Percentiles rank a stretch among this genome's conserved stretches.
These are phyloP conservation scores for Irpex rosettiformis DNA, from an alignment of 1,284 basidiomycete genomes.

Conservation along the genomic window DNA sequence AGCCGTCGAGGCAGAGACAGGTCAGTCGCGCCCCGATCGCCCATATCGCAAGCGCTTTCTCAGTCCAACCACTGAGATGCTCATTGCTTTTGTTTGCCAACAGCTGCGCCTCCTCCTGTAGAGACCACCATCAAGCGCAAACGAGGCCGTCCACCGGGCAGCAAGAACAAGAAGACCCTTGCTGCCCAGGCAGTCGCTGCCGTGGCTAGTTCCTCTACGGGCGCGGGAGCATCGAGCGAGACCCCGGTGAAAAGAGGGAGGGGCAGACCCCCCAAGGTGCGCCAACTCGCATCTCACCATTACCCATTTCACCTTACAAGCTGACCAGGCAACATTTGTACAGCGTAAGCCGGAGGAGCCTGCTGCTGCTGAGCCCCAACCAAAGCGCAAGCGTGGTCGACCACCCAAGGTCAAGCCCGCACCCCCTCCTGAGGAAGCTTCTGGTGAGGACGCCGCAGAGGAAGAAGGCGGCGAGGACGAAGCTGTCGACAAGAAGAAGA, in stretches of 20 bases:
- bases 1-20: conserved; percentile 34
- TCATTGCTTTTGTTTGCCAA: conserved; percentile 16
- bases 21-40: conserved; percentile 26
- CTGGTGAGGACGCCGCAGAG: conserved; percentile 40
- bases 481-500: conserved; percentile 53
- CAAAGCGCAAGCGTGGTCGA: conserved; percentile 68
- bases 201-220: conserved; percentile 22
- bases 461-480: conserved; percentile 20
- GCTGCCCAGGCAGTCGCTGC: conserved; percentile 33
- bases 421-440: conserved; percentile 19
- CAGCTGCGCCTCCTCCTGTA: conserved; percentile 12
- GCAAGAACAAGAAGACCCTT: conserved; percentile 70
- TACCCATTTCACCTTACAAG: neutral
- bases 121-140: conserved; percentile 52
- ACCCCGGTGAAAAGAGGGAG: conserved; percentile 51
- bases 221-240: conserved; percentile 32
- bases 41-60: conserved; percentile 23
- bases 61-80: conserved; percentile 12
- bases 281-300: conserved; percentile 15
- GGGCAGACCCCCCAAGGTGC: conserved; percentile 76
- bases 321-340: conserved; percentile 23
- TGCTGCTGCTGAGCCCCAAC: conserved; percentile 45
- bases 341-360: conserved; percentile 51
- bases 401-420: conserved; percentile 67
- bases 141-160: conserved; percentile 76